phyloP scores from a whole-genome alignment of 495 filamentous ascomycete species.

The Xylaria bambusicola region DNA sequence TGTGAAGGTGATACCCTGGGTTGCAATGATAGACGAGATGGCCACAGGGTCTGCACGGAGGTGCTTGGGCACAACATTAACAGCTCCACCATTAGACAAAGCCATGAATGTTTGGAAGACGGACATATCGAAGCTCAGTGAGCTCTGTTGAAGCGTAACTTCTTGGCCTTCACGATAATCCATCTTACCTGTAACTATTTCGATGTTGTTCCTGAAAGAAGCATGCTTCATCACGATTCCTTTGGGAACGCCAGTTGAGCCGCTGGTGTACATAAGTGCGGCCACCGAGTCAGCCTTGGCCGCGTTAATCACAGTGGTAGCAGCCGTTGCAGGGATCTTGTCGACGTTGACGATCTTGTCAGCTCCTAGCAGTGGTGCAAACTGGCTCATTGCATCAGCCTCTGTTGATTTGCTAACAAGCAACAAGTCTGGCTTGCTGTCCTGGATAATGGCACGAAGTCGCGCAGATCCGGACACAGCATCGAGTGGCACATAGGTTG shows the following conservation, averaged over 20 bases:
- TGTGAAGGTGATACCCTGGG: conserved; percentile 19
- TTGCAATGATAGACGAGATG: conserved; percentile 15
- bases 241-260: conserved; percentile 49
- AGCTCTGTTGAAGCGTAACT: conserved; percentile 24
- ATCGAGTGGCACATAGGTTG: conserved; percentile 57
- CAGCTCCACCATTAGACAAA: conserved; percentile 16
- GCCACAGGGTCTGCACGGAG: conserved; percentile 14
- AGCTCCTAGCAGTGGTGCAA: no score
- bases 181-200: background rate
- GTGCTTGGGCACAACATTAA: conserved; percentile 15
- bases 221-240: conserved; percentile 41
- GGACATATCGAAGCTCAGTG: conserved; percentile 23
- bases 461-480: conserved; percentile 26
- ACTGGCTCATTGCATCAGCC: no score
- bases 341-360: background rate
- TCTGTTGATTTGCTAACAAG: background rate
- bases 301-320: background rate
- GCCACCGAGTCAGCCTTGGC: conserved; percentile 23
- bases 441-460: conserved; percentile 20
- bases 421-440: conserved; percentile 1
- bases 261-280: conserved; percentile 47
- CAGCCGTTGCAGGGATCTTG: background rate
- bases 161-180: background rate
- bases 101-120: conserved; percentile 23
- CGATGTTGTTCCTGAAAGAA: conserved; percentile 25